Evolutionary conservation across 257 asterid genomes (phyloP).

Genomic region (Plectranthus barbatus): DNA sequence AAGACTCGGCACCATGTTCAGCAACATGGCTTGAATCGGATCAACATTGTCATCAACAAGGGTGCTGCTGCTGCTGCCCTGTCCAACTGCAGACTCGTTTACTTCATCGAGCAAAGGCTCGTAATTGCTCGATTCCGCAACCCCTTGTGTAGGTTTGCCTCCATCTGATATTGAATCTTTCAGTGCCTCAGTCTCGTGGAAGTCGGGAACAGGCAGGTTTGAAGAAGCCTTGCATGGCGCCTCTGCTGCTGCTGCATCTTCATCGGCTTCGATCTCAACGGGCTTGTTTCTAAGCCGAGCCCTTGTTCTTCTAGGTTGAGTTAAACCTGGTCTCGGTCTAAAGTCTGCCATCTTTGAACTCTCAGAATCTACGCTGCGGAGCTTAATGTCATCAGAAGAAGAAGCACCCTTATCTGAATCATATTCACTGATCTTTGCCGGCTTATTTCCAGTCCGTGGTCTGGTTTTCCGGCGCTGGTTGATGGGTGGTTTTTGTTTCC

Average conservation of each 20-base stretch:
- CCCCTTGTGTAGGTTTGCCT: slow-evolving; percentile 22
- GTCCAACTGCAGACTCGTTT: slow-evolving; percentile 15
- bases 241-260: slow-evolving; percentile 7
- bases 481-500: slow-evolving; percentile 24
- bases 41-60: slow-evolving; percentile 30
- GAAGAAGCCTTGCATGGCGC: not conserved
- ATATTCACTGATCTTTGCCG: slow-evolving; percentile 51
- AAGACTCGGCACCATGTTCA: slow-evolving; percentile 50
- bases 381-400: slow-evolving; percentile 20
- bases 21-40: slow-evolving; percentile 65
- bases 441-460: slow-evolving; percentile 39
- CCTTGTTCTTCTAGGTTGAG: slow-evolving; percentile 25
- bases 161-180: slow-evolving; percentile 17
- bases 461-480: slow-evolving; percentile 39
- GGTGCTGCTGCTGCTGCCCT: slow-evolving; percentile 24
- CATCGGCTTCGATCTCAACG: slow-evolving; percentile 22
- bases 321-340: slow-evolving; percentile 9
- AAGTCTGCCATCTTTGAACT: slow-evolving; percentile 8
- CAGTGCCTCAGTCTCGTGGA: slow-evolving; percentile 9
- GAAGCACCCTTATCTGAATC: slow-evolving; percentile 47
- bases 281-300: slow-evolving; percentile 24
- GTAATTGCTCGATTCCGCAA: slow-evolving; percentile 15
- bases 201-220: slow-evolving; percentile 14
- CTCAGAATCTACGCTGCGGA: slow-evolving; percentile 14
- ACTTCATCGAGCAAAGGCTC: slow-evolving; percentile 11